Conservation (phyloP, 306 rosid species). For the Myrica gale region DNA sequence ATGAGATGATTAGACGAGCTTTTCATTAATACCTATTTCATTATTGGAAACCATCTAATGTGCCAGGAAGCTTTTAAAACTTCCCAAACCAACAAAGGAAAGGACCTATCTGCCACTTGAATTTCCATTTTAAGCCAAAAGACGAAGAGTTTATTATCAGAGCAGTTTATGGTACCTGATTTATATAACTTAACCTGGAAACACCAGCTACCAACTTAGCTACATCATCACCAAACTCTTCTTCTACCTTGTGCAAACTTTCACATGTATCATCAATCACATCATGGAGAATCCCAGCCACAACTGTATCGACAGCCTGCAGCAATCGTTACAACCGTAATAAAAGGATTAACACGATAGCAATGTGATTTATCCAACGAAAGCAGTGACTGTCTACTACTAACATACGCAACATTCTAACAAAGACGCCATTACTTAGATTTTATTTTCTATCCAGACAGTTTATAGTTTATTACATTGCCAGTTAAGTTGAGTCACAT, state of each 20-base stretch:
- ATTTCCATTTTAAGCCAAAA: slow-evolving; percentile 17
- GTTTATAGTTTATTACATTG: too few relatives aligned
- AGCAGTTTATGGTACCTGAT: slow-evolving; percentile 63
- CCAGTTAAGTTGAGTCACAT: neutral
- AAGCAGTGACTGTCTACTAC: neutral
- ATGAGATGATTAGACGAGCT: neutral
- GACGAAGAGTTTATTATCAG: slow-evolving; percentile 11
- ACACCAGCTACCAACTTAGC: slow-evolving; percentile 86
- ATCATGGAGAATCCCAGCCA: slow-evolving; percentile 95
- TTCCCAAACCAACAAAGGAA: neutral
- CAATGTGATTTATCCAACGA: slow-evolving; percentile 11
- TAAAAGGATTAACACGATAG: slow-evolving; percentile 10
- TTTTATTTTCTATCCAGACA: too few relatives aligned
- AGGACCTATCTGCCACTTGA: neutral
- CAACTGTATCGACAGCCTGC: slow-evolving; percentile 92
- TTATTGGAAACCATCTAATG: neutral
- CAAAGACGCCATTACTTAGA: neutral
- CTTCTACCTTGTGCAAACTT: slow-evolving; percentile 63
- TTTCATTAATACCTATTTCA: neutral
- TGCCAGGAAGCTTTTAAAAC: neutral
- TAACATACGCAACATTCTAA: neutral
- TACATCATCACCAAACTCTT: slow-evolving; percentile 82
- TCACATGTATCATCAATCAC: slow-evolving; percentile 82
- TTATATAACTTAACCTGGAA: slow-evolving; percentile 83
- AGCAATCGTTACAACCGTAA: slow-evolving; percentile 28